A percentile compares a stretch with the other conserved stretches of the same genome.
phyloP scores from a whole-genome alignment of 306 rosid species.

The Prunus persica region DNA sequence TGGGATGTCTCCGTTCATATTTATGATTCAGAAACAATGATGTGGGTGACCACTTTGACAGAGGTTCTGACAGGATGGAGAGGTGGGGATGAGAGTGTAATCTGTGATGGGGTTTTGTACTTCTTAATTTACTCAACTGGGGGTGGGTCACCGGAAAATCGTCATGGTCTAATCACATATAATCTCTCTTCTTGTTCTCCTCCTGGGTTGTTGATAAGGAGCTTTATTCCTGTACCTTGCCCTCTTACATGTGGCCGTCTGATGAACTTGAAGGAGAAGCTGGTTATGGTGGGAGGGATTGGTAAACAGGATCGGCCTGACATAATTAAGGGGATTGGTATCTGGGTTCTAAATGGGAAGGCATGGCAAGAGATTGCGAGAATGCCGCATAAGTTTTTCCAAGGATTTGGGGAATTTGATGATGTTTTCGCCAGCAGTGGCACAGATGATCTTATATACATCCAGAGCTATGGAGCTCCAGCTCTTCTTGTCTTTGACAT shows the following conservation, averaged over 20 bases:
- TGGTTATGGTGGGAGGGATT: slow-evolving; percentile 98
- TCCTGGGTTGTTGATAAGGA: slow-evolving; percentile 47
- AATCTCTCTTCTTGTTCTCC: slow-evolving; percentile 49
- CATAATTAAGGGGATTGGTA: slow-evolving; percentile 93
- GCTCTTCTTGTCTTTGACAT: slow-evolving; percentile 75
- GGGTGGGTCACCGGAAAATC: slow-evolving; percentile 47
- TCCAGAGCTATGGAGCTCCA: slow-evolving; percentile 95
- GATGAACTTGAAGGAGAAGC: slow-evolving; percentile 85
- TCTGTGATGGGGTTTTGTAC: slow-evolving; percentile 77
- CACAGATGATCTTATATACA: slow-evolving; percentile 66
- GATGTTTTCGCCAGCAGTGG: slow-evolving; percentile 96
- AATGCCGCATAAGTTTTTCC: slow-evolving; percentile 91
- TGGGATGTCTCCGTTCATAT: slow-evolving; percentile 78
- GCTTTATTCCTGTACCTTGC: slow-evolving; percentile 75
- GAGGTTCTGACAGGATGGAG: slow-evolving; percentile 93
- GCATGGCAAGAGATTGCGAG: slow-evolving; percentile 80
- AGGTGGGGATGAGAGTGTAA: slow-evolving; percentile 90
- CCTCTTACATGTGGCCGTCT: slow-evolving; percentile 90
- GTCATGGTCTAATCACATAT: slow-evolving; percentile 68
- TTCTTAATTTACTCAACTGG: slow-evolving; percentile 79
- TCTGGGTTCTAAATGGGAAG: slow-evolving; percentile 74
- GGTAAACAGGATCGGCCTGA: slow-evolving; percentile 75
- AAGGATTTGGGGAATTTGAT: slow-evolving; percentile 95
- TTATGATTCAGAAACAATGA: slow-evolving; percentile 53
- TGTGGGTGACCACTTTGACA: slow-evolving; percentile 58